Base-by-base conservation (phyloP, 1,284 basidiomycete genomes). In the Amylostereum chailletii region DNA sequence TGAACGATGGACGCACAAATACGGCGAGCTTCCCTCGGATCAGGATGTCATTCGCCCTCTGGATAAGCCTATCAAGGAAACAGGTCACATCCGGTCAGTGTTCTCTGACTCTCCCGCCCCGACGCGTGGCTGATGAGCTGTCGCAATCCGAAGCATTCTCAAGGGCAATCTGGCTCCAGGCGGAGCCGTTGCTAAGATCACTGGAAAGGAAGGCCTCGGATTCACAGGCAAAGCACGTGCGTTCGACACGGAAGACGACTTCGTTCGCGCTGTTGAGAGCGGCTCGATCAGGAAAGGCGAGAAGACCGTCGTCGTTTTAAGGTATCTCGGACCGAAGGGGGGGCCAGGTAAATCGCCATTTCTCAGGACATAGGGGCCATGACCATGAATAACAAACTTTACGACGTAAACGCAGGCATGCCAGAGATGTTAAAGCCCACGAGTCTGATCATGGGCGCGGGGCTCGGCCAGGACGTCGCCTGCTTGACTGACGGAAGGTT, bases 401-500 rank as follows among this genome's bases (percentile, higher is more conserved):
- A 19, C 19, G 44, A 47, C 37, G 49, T 51, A 50, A 45, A 46
- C 29, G 36, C 52, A 80, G 90, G 92, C 48, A 94, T 94, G 91
- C 92, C 90, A 42, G 91, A 94, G 71, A 94, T 94, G 92, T 76
- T 95, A 48, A 94, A 94, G 62, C 89, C 90, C 10, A 93, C 90
- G 30, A 87, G 86, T 67, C 65, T 90, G 56, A 87, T 94, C 65
- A 94, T 94, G 87, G 93, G 93, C 46, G 91, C 92, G 3, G 93
- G 93, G n/a, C 75, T 95, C 5, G 92, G 92, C 7, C 69, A 86
- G 55, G 90, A 93, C 56, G 90, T 94, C 41, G 93, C 93, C 34
- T 92, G 89, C 64, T 71, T 96, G 55, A 96, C 93, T 11, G 93
- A 96, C 68, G 93, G 94, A 46, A 82, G 93, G 54, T 96, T 96